Percentiles rank a stretch among this genome's conserved stretches.
Evolutionary conservation across 192 early-diverging fungal species (phyloP).

Genomic region (Mortierella alpina): DNA sequence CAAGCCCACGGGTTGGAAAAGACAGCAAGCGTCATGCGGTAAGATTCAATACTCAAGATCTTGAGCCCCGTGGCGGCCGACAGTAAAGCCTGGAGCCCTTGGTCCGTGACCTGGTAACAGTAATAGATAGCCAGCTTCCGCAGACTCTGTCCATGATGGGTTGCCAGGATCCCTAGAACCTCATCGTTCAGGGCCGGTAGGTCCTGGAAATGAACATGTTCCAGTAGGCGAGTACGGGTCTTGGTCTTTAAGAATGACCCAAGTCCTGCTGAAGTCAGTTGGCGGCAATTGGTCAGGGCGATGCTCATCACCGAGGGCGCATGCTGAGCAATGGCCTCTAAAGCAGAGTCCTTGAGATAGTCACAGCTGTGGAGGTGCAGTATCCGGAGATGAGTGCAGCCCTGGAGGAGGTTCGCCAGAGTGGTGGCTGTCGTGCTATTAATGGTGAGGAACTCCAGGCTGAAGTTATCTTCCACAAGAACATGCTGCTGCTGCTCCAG

Average conservation of each 20-base stretch:
- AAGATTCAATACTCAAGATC: conserved; percentile 20
- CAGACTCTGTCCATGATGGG: background rate
- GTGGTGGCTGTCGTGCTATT: conserved; percentile 12
- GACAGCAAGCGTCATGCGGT: conserved; percentile 10
- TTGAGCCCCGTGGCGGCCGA: background rate
- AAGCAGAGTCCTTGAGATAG: conserved; percentile 2
- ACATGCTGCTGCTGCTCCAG: background rate
- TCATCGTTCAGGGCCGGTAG: conserved; percentile 12
- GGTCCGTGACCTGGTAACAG: conserved; percentile 9
- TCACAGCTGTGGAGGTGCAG: conserved; percentile 26
- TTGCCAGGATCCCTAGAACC: conserved; percentile 3
- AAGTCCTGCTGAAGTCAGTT: conserved; percentile 6
- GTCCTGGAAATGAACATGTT: conserved; percentile 28
- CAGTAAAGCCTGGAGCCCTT: conserved; percentile 14
- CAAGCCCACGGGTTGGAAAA: conserved; percentile 32
- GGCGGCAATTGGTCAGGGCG: conserved; percentile 17
- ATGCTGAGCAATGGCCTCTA: background rate
- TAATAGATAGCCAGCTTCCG: conserved; percentile 30
- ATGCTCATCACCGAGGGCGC: background rate
- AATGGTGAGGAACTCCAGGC: conserved; percentile 12
- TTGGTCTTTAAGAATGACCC: conserved; percentile 3
- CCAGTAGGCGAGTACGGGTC: background rate
- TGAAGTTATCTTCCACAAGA: background rate
- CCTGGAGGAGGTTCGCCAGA: background rate
- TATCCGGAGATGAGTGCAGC: conserved; percentile 6